Evolutionary conservation across 1,284 basidiomycete genomes (phyloP).

Genomic region (Sutorius eximius): DNA sequence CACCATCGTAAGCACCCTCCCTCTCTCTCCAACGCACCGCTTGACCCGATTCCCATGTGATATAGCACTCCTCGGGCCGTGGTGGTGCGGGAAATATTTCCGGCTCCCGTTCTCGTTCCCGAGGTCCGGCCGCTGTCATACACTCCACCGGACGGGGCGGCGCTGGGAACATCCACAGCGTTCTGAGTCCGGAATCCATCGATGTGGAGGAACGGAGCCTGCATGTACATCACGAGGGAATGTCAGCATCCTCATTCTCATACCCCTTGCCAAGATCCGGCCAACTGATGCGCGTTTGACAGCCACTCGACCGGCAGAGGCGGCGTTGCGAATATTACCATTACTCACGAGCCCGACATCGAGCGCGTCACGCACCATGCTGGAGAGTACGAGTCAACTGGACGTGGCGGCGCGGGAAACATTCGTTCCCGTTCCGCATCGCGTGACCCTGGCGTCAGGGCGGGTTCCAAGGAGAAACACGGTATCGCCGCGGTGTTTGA

Average conservation of each 20-base stretch:
- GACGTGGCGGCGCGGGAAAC: conserved; percentile 77
- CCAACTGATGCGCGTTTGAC: not conserved
- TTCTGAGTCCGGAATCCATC: conserved; percentile 26
- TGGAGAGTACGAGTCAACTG: conserved; percentile 45
- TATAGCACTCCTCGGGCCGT: conserved; percentile 49
- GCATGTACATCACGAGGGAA: conserved; percentile 36
- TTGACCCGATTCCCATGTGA: conserved; percentile 2
- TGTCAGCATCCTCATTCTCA: conserved; percentile 38
- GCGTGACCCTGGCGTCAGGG: conserved; percentile 34
- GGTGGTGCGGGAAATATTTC: conserved; percentile 35
- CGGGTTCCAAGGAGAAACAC: conserved; percentile 34
- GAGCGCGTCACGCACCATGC: conserved; percentile 37
- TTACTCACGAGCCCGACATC: conserved; percentile 38
- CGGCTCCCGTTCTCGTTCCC: conserved; percentile 35
- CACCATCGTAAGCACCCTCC: conserved; percentile 38
- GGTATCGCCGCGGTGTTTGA: conserved; percentile 33
- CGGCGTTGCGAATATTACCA: conserved; percentile 62
- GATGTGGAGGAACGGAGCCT: conserved; percentile 49
- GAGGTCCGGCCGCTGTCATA: conserved; percentile 31
- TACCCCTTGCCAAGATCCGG: not conserved
- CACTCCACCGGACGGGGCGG: conserved; percentile 69
- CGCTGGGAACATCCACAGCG: conserved; percentile 57
- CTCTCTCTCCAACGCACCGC: not conserved
- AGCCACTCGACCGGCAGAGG: conserved; percentile 73
- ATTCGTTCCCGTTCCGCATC: conserved; percentile 51